Conservation (phyloP, 75 land plant species). For the Ceratopteris richardii region DNA sequence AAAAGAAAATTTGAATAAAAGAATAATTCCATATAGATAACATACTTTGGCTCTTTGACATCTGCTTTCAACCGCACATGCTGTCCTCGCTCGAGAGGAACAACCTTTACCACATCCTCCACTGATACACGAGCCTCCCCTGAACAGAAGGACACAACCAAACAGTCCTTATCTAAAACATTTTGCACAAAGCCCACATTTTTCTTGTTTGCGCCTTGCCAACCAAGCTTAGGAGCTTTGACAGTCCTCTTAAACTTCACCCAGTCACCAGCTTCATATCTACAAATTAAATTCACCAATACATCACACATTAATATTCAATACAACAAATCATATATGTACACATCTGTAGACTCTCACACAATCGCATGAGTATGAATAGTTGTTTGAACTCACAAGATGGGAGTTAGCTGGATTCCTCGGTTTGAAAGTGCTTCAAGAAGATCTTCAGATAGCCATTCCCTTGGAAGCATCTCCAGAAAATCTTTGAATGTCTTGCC, state of each 20-base stretch:
- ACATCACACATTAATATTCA: background rate
- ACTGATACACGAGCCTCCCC: conserved; percentile 64
- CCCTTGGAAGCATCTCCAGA: conserved; percentile 77
- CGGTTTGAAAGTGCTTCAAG: conserved; percentile 56
- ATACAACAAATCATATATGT: background rate
- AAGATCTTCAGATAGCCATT: conserved; percentile 92
- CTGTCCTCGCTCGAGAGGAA: conserved; percentile 86
- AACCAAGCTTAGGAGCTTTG: conserved; percentile 57
- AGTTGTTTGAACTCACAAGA: conserved; percentile 46
- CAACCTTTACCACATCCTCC: conserved; percentile 69
- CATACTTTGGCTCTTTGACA: conserved; percentile 79
- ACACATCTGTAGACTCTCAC: background rate
- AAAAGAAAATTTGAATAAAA: too few species aligned
- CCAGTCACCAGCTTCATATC: conserved; percentile 87
- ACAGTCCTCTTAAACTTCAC: conserved; percentile 73
- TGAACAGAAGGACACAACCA: conserved; percentile 73
- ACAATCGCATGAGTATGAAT: too few species aligned
- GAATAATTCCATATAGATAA: too few species aligned
- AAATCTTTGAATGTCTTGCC: conserved; percentile 81
- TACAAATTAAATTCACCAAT: conserved; percentile 10
- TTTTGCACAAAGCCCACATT: conserved; percentile 93
- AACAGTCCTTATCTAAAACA: conserved; percentile 47
- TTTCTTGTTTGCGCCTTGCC: conserved; percentile 76
- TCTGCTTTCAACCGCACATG: conserved; percentile 71
- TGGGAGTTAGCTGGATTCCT: conserved; percentile 63